Conservation (phyloP, 2,329 filamentous ascomycete species). For the Ustilaginoidea virens region DNA sequence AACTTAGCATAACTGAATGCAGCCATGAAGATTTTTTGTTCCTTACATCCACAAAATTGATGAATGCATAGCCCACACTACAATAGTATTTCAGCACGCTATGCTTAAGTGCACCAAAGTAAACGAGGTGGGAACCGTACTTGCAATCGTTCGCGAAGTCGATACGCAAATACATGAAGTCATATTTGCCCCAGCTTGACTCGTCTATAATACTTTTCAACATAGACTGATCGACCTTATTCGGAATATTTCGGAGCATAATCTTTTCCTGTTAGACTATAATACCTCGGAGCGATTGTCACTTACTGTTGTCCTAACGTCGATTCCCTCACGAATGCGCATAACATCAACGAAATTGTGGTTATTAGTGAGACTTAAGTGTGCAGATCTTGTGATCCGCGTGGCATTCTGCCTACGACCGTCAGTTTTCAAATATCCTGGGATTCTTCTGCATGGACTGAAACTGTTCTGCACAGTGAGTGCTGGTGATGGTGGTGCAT, state of each 20-base stretch:
- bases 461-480: conserved; percentile 21
- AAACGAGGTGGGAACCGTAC: conserved; percentile 29
- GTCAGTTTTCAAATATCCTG: conserved; percentile 19
- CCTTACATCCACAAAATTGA: conserved; percentile 80
- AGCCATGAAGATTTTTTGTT: conserved; percentile 2
- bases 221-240: conserved; percentile 66
- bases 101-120: neutral
- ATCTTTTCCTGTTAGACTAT: conserved; percentile 35
- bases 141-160: conserved; percentile 76
- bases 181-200: conserved; percentile 67
- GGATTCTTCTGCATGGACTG: conserved; percentile 22
- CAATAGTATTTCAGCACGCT: too few relatives aligned
- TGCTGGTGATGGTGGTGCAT: conserved; percentile 18
- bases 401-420: conserved; percentile 33
- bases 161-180: conserved; percentile 91
- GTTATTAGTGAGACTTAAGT: conserved; percentile 31
- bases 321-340: conserved; percentile 47
- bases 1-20: conserved; percentile 12
- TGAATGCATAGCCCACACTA: conserved; percentile 92
- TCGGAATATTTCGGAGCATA: conserved; percentile 91
- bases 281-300: neutral
- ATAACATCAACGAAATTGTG: conserved; percentile 48
- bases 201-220: conserved; percentile 69
- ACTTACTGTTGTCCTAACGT: conserved; percentile 61
- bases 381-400: conserved; percentile 28